These are phyloP conservation scores for Fusarium metavorans DNA, from an alignment of 2,329 filamentous ascomycete species.

Conservation along the genomic window DNA sequence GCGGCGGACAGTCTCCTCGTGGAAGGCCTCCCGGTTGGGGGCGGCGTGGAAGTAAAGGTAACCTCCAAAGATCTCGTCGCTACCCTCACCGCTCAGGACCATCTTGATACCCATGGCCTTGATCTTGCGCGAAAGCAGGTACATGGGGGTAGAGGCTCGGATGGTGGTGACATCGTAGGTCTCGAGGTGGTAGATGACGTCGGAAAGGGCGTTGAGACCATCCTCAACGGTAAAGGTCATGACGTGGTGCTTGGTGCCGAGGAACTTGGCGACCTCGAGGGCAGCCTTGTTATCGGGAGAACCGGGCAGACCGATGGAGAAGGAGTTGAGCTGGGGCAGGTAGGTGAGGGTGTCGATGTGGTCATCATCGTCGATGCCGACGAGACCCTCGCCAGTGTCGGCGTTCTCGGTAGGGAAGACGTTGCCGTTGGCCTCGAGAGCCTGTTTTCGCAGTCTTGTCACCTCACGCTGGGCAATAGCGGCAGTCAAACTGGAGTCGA, in stretches of 20 bases:
- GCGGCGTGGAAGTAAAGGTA: constrained; percentile 99
- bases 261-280: constrained; percentile 92
- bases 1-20: constrained; percentile 92
- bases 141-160: constrained; percentile 98
- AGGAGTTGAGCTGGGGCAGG: constrained; percentile 95
- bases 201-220: constrained; percentile 93
- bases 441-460: constrained; percentile 77
- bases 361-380: constrained; percentile 95
- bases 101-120: constrained; percentile 99
- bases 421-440: constrained; percentile 61
- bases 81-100: constrained; percentile 96
- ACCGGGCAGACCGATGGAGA: constrained; percentile 95
- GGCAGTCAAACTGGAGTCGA: constrained; percentile 95
- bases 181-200: constrained; percentile 98
- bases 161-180: constrained; percentile 99
- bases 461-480: constrained; percentile 96
- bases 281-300: constrained; percentile 94
- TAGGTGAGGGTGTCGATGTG: constrained; percentile 90
- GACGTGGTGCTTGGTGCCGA: constrained; percentile 97
- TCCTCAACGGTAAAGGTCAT: constrained; percentile 99
- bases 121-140: constrained; percentile 96
- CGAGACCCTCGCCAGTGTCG: constrained; percentile 77
- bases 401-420: constrained; percentile 64
- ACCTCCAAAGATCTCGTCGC: constrained; percentile 97
- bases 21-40: constrained; percentile 91